A percentile compares a stretch with the other conserved stretches of the same genome.
These are phyloP conservation scores for Punctularia strigosozonata DNA, from an alignment of 768 basidiomycete species.

Conservation along the genomic window DNA sequence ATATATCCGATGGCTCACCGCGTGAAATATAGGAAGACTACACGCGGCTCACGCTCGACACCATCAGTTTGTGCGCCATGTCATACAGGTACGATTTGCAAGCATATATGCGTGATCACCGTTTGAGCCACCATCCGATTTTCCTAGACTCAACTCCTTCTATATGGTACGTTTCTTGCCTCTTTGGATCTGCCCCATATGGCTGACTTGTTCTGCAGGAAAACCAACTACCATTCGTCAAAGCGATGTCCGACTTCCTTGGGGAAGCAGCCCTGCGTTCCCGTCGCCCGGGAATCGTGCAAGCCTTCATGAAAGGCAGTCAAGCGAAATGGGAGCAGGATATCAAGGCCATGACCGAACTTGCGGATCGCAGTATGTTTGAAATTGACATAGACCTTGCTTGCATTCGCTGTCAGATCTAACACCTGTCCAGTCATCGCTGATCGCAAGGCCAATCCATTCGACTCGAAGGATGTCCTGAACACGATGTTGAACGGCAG, in stretches of 20 bases:
- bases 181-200: background rate
- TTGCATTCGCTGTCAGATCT: slow-evolving; percentile 1
- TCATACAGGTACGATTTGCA: slow-evolving; percentile 18
- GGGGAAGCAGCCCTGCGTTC: slow-evolving; percentile 23
- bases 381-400: background rate
- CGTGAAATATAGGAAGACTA: too few species aligned
- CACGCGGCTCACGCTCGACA: slow-evolving; percentile 35
- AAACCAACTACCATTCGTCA: slow-evolving; percentile 24
- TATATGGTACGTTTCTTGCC: slow-evolving; percentile 19
- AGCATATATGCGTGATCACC: background rate
- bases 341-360: slow-evolving; percentile 27
- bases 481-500: slow-evolving; percentile 32
- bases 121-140: slow-evolving; percentile 1
- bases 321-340: slow-evolving; percentile 29
- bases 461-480: slow-evolving; percentile 30
- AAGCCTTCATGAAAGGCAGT: slow-evolving; percentile 21
- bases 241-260: slow-evolving; percentile 30
- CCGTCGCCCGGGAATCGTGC: slow-evolving; percentile 22
- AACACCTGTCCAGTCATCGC: slow-evolving; percentile 20
- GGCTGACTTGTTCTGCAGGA: slow-evolving; percentile 11
- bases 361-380: slow-evolving; percentile 27
- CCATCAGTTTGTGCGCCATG: slow-evolving; percentile 34
- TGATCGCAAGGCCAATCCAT: slow-evolving; percentile 25
- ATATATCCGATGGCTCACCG: too few species aligned
- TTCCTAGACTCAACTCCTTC: slow-evolving; percentile 31